A percentile compares a stretch with the other conserved stretches of the same genome.
Evolutionary conservation across 2,329 filamentous ascomycete species (phyloP).

Genomic region (Penicillium nordicum): DNA sequence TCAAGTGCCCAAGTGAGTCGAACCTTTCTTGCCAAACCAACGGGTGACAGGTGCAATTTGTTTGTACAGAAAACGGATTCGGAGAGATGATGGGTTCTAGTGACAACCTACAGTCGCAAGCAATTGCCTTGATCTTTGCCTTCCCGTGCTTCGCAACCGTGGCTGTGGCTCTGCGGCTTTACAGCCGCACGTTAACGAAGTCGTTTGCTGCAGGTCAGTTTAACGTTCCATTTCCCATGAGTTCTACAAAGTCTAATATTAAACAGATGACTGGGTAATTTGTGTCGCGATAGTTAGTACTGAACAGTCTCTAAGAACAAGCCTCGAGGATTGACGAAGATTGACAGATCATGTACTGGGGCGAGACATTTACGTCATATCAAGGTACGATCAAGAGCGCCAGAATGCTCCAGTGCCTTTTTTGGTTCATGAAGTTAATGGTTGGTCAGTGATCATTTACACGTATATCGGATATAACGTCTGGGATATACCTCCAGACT

Average conservation of each 20-base stretch:
- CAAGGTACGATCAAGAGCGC: constrained; percentile 8
- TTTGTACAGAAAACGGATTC: not conserved
- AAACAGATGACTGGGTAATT: not conserved
- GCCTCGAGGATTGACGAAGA: constrained; percentile 13
- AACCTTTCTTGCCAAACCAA: not conserved
- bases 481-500: constrained; percentile 9
- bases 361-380: constrained; percentile 17
- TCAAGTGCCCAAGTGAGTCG: not conserved
- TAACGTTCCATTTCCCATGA: not conserved
- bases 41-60: not conserved
- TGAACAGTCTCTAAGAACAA: not conserved
- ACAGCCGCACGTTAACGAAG: constrained; percentile 13
- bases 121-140: constrained; percentile 14
- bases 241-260: not conserved
- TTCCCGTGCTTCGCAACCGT: constrained; percentile 16
- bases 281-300: not conserved
- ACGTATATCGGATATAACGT: constrained; percentile 5
- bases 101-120: constrained; percentile 15
- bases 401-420: not conserved
- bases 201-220: constrained; percentile 16
- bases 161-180: constrained; percentile 17
- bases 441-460: not conserved
- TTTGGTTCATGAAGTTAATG: not conserved
- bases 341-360: constrained; percentile 17
- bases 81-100: not conserved